These are phyloP conservation scores for Chlorella sp. DNA, from an alignment of 139 green algal species.

Conservation along the genomic window DNA sequence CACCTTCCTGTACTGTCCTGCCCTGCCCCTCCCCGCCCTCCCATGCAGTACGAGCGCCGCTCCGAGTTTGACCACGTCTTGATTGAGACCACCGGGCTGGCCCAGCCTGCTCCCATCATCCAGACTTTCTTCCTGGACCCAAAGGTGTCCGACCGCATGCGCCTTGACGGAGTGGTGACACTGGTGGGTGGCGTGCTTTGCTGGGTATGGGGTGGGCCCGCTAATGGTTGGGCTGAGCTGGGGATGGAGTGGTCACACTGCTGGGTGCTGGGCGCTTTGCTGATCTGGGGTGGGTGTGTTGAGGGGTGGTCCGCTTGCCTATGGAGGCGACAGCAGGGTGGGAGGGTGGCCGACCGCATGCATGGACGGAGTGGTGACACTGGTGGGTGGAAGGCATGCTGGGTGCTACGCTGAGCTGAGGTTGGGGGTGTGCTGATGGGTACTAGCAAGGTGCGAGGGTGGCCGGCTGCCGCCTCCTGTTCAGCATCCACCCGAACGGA, in stretches of 20 bases:
- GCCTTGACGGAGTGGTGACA: slow-evolving; percentile 91
- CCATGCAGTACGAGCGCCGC: slow-evolving; percentile 56
- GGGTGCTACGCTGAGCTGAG: background rate
- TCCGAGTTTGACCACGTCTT: slow-evolving; percentile 92
- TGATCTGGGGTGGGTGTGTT: background rate
- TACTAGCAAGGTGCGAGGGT: background rate
- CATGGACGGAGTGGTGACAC: no score
- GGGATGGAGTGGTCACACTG: background rate
- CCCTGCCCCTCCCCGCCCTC: background rate
- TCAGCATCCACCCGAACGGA: no score
- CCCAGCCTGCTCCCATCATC: slow-evolving; percentile 94
- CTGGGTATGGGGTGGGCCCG: background rate
- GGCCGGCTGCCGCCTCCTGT: no score
- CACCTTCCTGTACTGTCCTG: background rate
- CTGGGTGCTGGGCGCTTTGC: background rate
- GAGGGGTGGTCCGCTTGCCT: background rate
- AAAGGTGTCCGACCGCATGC: slow-evolving; percentile 50
- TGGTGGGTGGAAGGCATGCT: no score
- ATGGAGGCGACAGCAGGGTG: no score
- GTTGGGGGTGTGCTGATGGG: background rate
- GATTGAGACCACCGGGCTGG: slow-evolving; percentile 97
- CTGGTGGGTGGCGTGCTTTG: slow-evolving; percentile 54
- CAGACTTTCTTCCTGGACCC: slow-evolving; percentile 90
- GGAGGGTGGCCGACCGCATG: background rate
- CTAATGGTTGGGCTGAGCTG: background rate